Conservation (phyloP, 2,329 filamentous ascomycete genomes). For the Whalleya microplaca region DNA sequence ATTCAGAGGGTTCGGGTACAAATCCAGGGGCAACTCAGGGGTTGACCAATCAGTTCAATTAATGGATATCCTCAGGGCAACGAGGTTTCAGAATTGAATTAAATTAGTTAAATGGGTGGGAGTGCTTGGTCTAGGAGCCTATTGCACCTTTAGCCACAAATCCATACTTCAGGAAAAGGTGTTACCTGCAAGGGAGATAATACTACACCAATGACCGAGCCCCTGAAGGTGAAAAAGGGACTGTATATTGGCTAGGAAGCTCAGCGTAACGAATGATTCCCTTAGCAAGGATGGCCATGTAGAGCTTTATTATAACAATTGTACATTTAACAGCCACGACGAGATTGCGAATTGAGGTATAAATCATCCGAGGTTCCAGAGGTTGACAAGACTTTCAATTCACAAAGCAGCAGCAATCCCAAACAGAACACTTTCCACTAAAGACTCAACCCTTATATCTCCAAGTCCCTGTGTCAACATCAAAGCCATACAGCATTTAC, state of each 20-base stretch:
- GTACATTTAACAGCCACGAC: not conserved
- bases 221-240: not conserved
- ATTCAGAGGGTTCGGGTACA: too few relatives aligned
- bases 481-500: not conserved
- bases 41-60: too few relatives aligned
- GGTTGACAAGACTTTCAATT: not conserved
- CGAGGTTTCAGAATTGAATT: too few relatives aligned
- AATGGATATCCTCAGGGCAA: too few relatives aligned
- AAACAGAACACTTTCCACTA: too few relatives aligned
- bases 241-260: not conserved
- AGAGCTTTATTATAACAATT: not conserved
- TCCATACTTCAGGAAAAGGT: not conserved
- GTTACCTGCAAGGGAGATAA: conserved; percentile 2
- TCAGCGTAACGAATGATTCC: not conserved
- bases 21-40: too few relatives aligned
- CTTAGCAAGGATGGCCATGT: not conserved
- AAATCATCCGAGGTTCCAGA: not conserved
- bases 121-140: not conserved
- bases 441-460: not conserved
- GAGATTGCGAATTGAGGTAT: not conserved
- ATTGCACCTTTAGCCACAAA: too few relatives aligned
- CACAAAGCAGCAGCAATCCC: not conserved
- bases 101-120: not conserved
- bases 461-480: not conserved
- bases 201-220: not conserved